phyloP scores from a whole-genome alignment of 2,329 filamentous ascomycete genomes.

The Exophiala bonariae region DNA sequence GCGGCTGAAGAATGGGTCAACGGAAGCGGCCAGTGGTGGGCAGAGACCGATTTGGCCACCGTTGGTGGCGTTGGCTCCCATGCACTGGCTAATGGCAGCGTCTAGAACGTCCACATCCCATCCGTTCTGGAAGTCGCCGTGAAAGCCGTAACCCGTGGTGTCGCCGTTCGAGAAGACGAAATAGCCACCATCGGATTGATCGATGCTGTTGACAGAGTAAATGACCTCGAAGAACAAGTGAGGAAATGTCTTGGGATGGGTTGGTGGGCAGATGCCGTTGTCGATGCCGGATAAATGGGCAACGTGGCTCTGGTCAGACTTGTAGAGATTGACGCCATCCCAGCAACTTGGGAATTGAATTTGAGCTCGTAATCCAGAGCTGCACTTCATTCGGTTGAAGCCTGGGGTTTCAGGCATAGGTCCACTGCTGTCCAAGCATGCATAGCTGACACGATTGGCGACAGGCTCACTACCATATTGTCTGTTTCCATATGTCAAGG shows the following conservation, averaged over 20 bases:
- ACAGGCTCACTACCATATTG: constrained; percentile 56
- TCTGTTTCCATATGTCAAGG: constrained; percentile 19
- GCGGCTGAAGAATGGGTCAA: constrained; percentile 15
- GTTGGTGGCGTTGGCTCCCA: constrained; percentile 44
- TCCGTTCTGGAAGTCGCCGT: constrained; percentile 78
- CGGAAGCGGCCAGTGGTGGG: constrained; percentile 21
- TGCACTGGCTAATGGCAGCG: constrained; percentile 71
- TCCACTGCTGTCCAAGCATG: constrained; percentile 78
- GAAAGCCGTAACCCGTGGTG: constrained; percentile 70
- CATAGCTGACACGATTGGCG: constrained; percentile 74
- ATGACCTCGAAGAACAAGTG: constrained; percentile 83
- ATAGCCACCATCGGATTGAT: constrained; percentile 57
- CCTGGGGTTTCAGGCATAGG: constrained; percentile 67
- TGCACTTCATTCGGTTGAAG: constrained; percentile 73
- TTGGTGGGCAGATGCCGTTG: constrained; percentile 71
- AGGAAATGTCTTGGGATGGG: constrained; percentile 66
- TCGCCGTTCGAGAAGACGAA: constrained; percentile 82
- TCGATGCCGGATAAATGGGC: constrained; percentile 78
- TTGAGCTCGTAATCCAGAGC: constrained; percentile 77
- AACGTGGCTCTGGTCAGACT: constrained; percentile 63
- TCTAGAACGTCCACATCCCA: constrained; percentile 72
- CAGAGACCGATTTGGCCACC: constrained; percentile 19
- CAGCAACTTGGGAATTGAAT: constrained; percentile 88
- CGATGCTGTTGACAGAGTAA: constrained; percentile 27
- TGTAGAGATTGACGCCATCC: constrained; percentile 67